Evolutionary conservation across 2,329 filamentous ascomycete species (phyloP), one percentile per base, ranked within the genome.

Genomic region (Biscogniauxia marginata): DNA sequence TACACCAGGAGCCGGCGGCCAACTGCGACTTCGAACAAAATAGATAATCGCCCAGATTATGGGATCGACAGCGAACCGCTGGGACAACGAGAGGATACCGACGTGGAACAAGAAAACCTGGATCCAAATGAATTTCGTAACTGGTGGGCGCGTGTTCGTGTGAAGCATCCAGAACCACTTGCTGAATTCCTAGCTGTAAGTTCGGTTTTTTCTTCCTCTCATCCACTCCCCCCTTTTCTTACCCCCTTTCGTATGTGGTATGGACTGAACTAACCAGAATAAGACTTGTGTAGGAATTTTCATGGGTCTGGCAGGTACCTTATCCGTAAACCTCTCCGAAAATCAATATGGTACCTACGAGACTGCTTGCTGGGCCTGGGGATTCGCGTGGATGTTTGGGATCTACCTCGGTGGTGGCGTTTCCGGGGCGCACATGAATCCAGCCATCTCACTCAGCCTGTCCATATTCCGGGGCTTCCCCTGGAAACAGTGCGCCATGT

Each of bases 381-480:
- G 66, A 21, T 64, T 68, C 51, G 59, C 64, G 6, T 68, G 63
- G 59, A 68, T 69, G 66, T 66, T 69, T 22, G 66, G 67, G n/a
- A 67, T 68, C 46, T 69, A 67, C 49, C 55, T 68, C 19, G 65
- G 65, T 18, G 66, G 65, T 13, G 66, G 66, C 7, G 61, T 67
- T 1, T 67, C 65, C 3, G 66, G 65, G 1, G 65, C 65, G 5
- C 66, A 67, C 46, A 65, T 67, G 65, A 68, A 74, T 46, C 72
- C 72, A 11, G 67, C 70, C 1, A 70, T 74, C 19, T 73, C 71
- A 1, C 57, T 74, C n/a, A 67, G 66, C 0, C 59, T 74, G 0
- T 66, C 69, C 0, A 46, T 74, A 0, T 74, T 73, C 55, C 70
- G 72, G 5, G 72, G 73, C 0, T 74, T 74, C 23, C 71, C 72